phyloP scores from a whole-genome alignment of 2,329 filamentous ascomycete species.

The Colletotrichum godetiae region DNA sequence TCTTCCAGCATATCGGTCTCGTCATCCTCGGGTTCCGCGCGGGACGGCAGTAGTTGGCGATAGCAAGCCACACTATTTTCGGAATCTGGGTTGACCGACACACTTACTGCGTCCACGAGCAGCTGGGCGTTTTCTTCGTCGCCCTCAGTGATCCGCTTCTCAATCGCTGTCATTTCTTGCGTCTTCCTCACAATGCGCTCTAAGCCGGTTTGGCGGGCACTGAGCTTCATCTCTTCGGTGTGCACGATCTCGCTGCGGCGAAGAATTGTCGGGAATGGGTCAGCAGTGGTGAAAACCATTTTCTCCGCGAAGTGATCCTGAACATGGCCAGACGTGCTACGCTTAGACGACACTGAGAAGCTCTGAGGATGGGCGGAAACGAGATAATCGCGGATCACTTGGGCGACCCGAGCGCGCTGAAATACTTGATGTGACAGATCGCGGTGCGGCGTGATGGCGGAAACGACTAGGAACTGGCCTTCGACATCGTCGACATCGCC shows the following conservation, averaged over 20 bases:
- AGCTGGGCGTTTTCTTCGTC: constrained; percentile 76
- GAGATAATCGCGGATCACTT: constrained; percentile 87
- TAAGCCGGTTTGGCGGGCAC: constrained; percentile 86
- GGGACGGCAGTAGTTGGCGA: constrained; percentile 75
- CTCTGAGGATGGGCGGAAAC: constrained; percentile 80
- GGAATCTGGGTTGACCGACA: constrained; percentile 79
- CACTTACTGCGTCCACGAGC: constrained; percentile 79
- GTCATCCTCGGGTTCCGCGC: constrained; percentile 52
- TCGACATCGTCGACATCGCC: constrained; percentile 82
- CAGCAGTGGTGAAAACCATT: constrained; percentile 82
- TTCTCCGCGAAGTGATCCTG: constrained; percentile 86
- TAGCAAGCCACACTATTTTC: constrained; percentile 85
- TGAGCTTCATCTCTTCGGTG: constrained; percentile 73
- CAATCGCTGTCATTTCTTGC: constrained; percentile 80
- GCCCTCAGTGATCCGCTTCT: constrained; percentile 78
- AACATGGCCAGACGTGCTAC: constrained; percentile 76
- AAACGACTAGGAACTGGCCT: constrained; percentile 90
- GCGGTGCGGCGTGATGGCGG: constrained; percentile 82
- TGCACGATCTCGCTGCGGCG: constrained; percentile 86
- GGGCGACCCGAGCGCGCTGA: constrained; percentile 86
- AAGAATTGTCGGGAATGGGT: constrained; percentile 91
- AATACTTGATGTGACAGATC: constrained; percentile 86
- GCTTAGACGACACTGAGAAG: constrained; percentile 81
- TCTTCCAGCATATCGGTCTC: constrained; percentile 47
- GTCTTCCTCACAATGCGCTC: constrained; percentile 94